A percentile compares a stretch with the other conserved stretches of the same genome.
phyloP scores from a whole-genome alignment of 352 stramenopile genomes.

The Globisporangium nunn region DNA sequence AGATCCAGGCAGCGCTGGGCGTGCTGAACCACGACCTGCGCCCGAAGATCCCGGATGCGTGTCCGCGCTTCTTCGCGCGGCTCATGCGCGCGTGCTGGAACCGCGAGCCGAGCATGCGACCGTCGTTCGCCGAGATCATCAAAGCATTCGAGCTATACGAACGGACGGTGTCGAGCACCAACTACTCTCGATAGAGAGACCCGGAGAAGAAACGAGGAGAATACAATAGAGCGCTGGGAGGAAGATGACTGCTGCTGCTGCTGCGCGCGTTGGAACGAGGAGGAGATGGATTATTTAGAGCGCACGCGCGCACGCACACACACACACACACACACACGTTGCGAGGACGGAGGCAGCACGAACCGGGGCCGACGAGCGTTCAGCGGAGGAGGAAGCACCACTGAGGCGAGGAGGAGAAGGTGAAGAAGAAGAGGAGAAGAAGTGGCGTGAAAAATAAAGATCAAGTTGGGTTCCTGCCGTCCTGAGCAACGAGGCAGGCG shows the following conservation, averaged over 20 bases:
- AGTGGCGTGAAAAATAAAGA: background rate
- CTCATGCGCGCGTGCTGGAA: constrained; percentile 79
- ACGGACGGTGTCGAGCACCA: constrained; percentile 3
- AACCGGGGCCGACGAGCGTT: background rate
- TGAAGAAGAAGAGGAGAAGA: background rate
- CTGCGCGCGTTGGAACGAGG: background rate
- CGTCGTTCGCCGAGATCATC: constrained; percentile 64
- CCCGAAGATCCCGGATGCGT: constrained; percentile 49
- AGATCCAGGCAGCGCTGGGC: constrained; percentile 77
- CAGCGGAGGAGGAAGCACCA: background rate
- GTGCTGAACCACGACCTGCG: constrained; percentile 78
- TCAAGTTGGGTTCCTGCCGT: background rate
- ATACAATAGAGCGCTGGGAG: background rate
- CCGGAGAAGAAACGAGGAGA: background rate
- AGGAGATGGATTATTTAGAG: background rate
- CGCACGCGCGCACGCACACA: background rate
- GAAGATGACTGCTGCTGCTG: background rate
- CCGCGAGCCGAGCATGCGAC: constrained; percentile 57
- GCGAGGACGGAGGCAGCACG: background rate
- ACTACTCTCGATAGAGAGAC: constrained; percentile 7
- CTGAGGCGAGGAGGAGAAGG: background rate
- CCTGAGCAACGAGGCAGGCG: background rate
- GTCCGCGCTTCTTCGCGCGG: constrained; percentile 59
- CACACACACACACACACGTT: background rate
- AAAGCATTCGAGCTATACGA: constrained; percentile 41